Evolutionary conservation across 306 rosid genomes (phyloP), one percentile per base, ranked within the genome.

Genomic region (Vigna mungo): DNA sequence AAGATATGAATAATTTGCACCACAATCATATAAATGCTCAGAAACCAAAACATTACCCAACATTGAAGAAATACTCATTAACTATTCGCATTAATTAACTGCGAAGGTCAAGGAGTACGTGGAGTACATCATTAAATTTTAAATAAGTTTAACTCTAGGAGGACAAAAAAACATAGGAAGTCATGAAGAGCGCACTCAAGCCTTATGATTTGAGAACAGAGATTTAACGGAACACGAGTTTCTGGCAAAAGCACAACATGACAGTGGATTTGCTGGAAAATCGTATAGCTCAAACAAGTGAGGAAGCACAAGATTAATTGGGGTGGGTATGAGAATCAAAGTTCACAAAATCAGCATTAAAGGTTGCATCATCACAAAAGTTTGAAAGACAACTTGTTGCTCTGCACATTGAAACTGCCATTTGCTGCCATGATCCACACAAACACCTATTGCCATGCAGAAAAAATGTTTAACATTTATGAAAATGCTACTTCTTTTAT

Each of bases 401-500:
- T 66, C 17, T 66, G 53, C 48, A 37, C 32, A 64, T 66, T 66
- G 12, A 46, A 67, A 44, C 34, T 30, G 34, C 34, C 34, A 30
- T 30, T 30, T 36, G 53, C 47, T 41, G 56, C 59, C 56, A 20
- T 77, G 68, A n/a, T 43, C 48, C 30, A 8, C 53, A 16, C 37
- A 4, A 7, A 8, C 63, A 62, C 48, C 54, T 46, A 21, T 51
- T 66, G 18, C 10, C 36, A 37, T n/a, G 6, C 9, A 63, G 3
- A 18, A 49, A 17, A 27, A 51, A 32, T 36, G 43, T 75, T 63
- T 63, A 72, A 30, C 37, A 55, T 83, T 7, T 32, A 59, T 80
- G 75, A 68, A 64, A n/a, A 6, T 82, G 55, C 18, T 71, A 32
- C 84, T 32, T 62, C 41, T 86, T 84, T 87, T 87, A 79, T 86